A percentile compares a stretch with the other conserved stretches of the same genome.
phyloP scores from a whole-genome alignment of 345 rosid genomes.

The Laguncularia racemosa region DNA sequence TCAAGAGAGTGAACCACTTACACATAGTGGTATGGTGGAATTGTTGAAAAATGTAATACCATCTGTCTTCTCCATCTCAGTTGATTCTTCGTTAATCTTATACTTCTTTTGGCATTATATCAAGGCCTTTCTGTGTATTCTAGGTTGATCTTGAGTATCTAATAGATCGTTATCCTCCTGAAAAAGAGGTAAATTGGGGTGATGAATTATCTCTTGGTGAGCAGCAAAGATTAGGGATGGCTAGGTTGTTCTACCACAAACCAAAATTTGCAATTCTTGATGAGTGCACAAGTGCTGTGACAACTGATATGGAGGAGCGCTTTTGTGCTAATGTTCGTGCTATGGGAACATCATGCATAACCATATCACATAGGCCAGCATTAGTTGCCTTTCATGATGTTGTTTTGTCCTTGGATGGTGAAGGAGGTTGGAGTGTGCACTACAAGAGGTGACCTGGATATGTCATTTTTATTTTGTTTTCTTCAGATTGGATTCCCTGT shows the following conservation, averaged over 20 bases:
- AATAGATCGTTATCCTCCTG: conserved; percentile 83
- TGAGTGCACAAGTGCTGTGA: conserved; percentile 99
- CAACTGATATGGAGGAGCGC: conserved; percentile 99
- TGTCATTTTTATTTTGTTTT: too few relatives aligned
- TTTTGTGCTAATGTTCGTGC: conserved; percentile 96
- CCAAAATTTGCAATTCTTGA: conserved; percentile 99
- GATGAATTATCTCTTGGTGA: conserved; percentile 98
- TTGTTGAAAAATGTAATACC: conserved; percentile 74
- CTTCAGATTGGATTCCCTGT: background rate
- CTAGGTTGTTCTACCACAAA: conserved; percentile 91
- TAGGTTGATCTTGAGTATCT: conserved; percentile 97
- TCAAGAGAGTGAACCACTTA: conserved; percentile 64
- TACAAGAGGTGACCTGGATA: conserved; percentile 48
- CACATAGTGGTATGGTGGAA: conserved; percentile 75
- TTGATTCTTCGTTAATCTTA: too few relatives aligned
- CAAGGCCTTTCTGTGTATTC: conserved; percentile 1
- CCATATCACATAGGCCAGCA: conserved; percentile 98
- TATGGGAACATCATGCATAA: conserved; percentile 99
- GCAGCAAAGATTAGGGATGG: conserved; percentile 99
- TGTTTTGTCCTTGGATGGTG: conserved; percentile 93
- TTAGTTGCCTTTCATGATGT: conserved; percentile 96
- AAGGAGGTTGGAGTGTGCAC: conserved; percentile 89
- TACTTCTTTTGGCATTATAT: too few relatives aligned
- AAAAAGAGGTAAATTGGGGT: conserved; percentile 94
- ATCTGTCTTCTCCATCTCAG: conserved; percentile 7